Conservation (phyloP, 805 yeast species). For the Kuraishia molischiana region DNA sequence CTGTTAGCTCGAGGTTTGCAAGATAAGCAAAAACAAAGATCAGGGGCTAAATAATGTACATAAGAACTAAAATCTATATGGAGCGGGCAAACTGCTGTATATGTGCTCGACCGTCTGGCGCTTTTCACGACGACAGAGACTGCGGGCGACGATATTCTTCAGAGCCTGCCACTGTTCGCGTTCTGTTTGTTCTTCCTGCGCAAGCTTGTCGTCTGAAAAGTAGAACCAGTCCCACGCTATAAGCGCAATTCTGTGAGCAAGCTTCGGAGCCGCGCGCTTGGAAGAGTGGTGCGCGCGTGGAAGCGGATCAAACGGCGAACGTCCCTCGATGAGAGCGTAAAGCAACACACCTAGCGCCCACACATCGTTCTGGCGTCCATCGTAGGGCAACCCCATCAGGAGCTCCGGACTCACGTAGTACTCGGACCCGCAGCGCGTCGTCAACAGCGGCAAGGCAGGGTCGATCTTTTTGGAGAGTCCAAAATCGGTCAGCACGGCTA, state of each 20-base stretch:
- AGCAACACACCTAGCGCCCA: conserved; percentile 96
- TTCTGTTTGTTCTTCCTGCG: conserved; percentile 13
- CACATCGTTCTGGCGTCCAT: conserved; percentile 83
- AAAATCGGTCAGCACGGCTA: conserved; percentile 72
- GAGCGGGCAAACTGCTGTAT: conserved; percentile 12
- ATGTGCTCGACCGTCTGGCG: conserved; percentile 27
- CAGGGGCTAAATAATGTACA: no score
- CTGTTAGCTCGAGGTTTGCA: no score
- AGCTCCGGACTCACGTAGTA: conserved; percentile 96
- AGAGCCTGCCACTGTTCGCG: conserved; percentile 30
- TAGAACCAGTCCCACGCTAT: conserved; percentile 84
- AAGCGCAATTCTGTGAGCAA: conserved; percentile 85
- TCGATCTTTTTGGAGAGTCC: conserved; percentile 73
- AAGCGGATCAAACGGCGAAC: conserved; percentile 88
- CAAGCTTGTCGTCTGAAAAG: conserved; percentile 19
- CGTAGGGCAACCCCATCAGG: conserved; percentile 81
- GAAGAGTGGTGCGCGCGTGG: conserved; percentile 38
- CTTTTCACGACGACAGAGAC: conserved; percentile 38
- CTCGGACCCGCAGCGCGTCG: conserved; percentile 92
- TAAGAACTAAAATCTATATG: no score
- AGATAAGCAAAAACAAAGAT: no score
- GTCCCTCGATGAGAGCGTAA: conserved; percentile 72
- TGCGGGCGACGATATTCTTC: conserved; percentile 37
- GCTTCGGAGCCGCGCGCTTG: conserved; percentile 38
- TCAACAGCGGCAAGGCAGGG: conserved; percentile 49